Percentiles rank a stretch among this genome's conserved stretches.
These are phyloP conservation scores for Emericellopsis atlantica DNA, from an alignment of 2,329 filamentous ascomycete genomes.

Conservation along the genomic window DNA sequence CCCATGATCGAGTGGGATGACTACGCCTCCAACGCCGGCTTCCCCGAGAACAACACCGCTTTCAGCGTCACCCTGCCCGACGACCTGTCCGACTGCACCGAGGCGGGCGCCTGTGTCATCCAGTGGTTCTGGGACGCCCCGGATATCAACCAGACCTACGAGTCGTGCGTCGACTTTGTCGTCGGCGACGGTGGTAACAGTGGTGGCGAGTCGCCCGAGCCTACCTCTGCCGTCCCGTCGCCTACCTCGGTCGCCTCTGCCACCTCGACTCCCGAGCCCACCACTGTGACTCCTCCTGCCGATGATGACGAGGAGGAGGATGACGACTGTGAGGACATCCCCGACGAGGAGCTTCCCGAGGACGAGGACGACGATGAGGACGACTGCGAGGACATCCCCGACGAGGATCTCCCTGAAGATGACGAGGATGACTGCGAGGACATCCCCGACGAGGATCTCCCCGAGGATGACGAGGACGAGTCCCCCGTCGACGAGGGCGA, in stretches of 20 bases:
- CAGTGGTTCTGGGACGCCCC: conserved; percentile 33
- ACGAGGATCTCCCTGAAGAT: neutral
- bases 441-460: neutral
- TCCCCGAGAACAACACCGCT: conserved; percentile 28
- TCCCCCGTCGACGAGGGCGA: neutral
- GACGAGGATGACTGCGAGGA: neutral
- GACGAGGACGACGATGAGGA: neutral
- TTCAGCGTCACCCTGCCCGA: conserved; percentile 43
- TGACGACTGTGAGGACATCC: neutral
- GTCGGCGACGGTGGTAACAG: neutral
- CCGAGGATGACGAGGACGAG: neutral
- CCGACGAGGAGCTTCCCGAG: neutral
- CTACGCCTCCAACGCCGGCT: conserved; percentile 34
- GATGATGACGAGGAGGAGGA: neutral
- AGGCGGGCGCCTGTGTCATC: conserved; percentile 23
- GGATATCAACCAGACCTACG: conserved; percentile 21
- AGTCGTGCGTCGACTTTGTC: conserved; percentile 23
- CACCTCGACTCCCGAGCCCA: neutral
- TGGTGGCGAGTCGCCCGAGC: neutral
- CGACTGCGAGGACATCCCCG: neutral
- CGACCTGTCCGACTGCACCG: conserved; percentile 30
- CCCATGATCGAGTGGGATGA: conserved; percentile 40
- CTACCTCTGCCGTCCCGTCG: neutral
- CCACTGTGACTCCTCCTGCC: neutral
- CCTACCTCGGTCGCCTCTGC: neutral